phyloP scores from a whole-genome alignment of 2,329 filamentous ascomycete genomes.

The Lachnellula occidentalis region DNA sequence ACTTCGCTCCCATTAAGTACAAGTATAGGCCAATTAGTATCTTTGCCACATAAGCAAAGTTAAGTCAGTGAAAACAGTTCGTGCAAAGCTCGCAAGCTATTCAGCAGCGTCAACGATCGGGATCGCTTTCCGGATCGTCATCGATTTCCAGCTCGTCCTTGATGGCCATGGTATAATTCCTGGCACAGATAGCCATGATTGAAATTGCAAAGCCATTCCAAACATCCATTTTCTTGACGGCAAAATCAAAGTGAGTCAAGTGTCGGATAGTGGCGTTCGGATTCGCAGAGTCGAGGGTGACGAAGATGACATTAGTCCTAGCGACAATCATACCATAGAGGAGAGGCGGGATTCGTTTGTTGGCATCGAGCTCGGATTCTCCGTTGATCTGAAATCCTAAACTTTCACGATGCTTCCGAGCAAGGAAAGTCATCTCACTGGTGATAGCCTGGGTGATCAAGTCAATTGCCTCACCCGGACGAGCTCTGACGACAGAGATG shows the following conservation, averaged over 20 bases:
- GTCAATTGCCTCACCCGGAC: conserved; percentile 15
- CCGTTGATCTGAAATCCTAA: conserved; percentile 18
- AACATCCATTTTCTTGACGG: conserved; percentile 25
- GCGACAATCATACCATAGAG: conserved; percentile 32
- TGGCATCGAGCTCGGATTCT: conserved; percentile 19
- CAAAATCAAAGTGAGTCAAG: conserved; percentile 29
- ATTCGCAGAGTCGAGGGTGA: conserved; percentile 29
- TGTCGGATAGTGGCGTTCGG: conserved; percentile 21
- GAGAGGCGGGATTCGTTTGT: conserved; percentile 24
- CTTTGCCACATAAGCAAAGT: background rate
- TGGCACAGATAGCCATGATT: conserved; percentile 26
- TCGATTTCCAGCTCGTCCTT: conserved; percentile 26
- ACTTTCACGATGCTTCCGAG: conserved; percentile 22
- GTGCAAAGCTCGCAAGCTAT: background rate
- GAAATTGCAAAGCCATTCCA: conserved; percentile 33
- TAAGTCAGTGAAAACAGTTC: background rate
- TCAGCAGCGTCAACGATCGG: conserved; percentile 10
- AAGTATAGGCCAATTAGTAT: no score
- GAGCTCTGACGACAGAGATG: conserved; percentile 18
- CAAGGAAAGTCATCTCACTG: conserved; percentile 26
- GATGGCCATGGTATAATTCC: conserved; percentile 29
- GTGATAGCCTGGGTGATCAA: conserved; percentile 19
- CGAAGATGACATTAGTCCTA: conserved; percentile 23
- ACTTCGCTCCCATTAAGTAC: background rate
- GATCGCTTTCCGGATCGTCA: conserved; percentile 17